These are phyloP conservation scores for Termitomyces sp. DNA, from an alignment of 768 basidiomycete species.

Conservation along the genomic window DNA sequence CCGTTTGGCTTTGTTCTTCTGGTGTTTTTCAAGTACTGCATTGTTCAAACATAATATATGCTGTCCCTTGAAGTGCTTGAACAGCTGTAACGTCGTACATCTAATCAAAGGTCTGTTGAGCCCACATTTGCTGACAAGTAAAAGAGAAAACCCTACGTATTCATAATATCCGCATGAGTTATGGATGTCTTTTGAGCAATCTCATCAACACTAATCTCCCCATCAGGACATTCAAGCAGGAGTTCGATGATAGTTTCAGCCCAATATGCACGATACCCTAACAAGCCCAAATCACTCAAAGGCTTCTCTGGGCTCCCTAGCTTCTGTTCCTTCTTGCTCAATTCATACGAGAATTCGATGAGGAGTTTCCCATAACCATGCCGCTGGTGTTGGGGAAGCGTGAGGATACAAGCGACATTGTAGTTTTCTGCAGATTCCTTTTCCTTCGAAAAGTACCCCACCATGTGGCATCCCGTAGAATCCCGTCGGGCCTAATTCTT, in stretches of 20 bases:
- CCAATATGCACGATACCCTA: slow-evolving; percentile 96
- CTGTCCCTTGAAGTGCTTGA: slow-evolving; percentile 94
- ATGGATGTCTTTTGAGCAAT: slow-evolving; percentile 95
- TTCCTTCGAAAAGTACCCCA: slow-evolving; percentile 99
- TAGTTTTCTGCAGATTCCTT: slow-evolving; percentile 98
- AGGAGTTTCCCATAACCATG: slow-evolving; percentile 92
- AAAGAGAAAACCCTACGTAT: slow-evolving; percentile 67
- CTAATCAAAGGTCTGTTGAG: slow-evolving; percentile 33
- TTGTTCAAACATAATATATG: slow-evolving; percentile 92
- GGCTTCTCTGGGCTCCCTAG: slow-evolving; percentile 98
- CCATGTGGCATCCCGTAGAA: slow-evolving; percentile 84
- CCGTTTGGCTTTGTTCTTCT: slow-evolving; percentile 75
- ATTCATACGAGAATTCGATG: slow-evolving; percentile 97
- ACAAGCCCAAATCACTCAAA: slow-evolving; percentile 85
- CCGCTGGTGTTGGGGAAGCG: slow-evolving; percentile 97
- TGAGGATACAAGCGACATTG: slow-evolving; percentile 98
- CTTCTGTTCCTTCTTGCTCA: slow-evolving; percentile 94
- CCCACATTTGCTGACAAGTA: not conserved
- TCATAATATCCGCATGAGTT: slow-evolving; percentile 95
- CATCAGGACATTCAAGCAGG: slow-evolving; percentile 66
- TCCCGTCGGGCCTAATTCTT: slow-evolving; percentile 68
- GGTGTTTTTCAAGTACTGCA: slow-evolving; percentile 84
- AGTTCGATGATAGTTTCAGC: slow-evolving; percentile 93
- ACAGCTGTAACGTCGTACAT: slow-evolving; percentile 89
- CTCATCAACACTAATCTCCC: slow-evolving; percentile 90